These are phyloP conservation scores for Myxozyma geophila DNA, from an alignment of 805 yeast species.

Conservation along the genomic window DNA sequence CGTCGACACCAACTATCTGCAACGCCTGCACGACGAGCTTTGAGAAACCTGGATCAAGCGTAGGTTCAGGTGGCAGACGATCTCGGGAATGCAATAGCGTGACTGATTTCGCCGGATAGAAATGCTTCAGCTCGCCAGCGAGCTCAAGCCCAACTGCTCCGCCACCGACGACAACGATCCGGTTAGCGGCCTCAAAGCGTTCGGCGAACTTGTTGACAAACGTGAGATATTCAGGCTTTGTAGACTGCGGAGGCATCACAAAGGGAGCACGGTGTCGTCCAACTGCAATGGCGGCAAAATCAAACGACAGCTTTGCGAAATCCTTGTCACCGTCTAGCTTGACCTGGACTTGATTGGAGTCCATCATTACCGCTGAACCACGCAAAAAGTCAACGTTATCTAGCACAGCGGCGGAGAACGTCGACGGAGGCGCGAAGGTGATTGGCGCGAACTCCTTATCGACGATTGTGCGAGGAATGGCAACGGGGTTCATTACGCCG, in stretches of 20 bases:
- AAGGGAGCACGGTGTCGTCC: slow-evolving; percentile 18
- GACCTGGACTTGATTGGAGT: slow-evolving; percentile 8
- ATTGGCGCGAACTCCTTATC: slow-evolving; percentile 12
- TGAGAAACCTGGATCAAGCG: slow-evolving; percentile 4
- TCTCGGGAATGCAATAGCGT: slow-evolving; percentile 35
- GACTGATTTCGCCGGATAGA: slow-evolving; percentile 47
- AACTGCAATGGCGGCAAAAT: slow-evolving; percentile 19
- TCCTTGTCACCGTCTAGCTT: not conserved
- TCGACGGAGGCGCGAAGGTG: slow-evolving; percentile 16
- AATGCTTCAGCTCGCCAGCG: slow-evolving; percentile 53
- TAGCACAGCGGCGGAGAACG: slow-evolving; percentile 14
- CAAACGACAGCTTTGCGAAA: slow-evolving; percentile 13
- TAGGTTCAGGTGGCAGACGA: slow-evolving; percentile 21
- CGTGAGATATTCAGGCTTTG: slow-evolving; percentile 9
- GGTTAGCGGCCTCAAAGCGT: slow-evolving; percentile 46
- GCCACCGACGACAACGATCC: slow-evolving; percentile 55
- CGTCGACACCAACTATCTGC: slow-evolving; percentile 16
- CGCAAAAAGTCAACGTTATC: slow-evolving; percentile 22
- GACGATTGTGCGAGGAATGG: slow-evolving; percentile 16
- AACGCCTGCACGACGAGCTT: slow-evolving; percentile 6
- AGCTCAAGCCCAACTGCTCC: slow-evolving; percentile 60
- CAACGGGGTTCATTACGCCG: slow-evolving; percentile 21
- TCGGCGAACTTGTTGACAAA: slow-evolving; percentile 19
- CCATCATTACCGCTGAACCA: slow-evolving; percentile 9
- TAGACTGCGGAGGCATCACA: slow-evolving; percentile 15